These are phyloP conservation scores for Candida cerambycidarum DNA, from an alignment of 805 yeast genomes.

Conservation along the genomic window DNA sequence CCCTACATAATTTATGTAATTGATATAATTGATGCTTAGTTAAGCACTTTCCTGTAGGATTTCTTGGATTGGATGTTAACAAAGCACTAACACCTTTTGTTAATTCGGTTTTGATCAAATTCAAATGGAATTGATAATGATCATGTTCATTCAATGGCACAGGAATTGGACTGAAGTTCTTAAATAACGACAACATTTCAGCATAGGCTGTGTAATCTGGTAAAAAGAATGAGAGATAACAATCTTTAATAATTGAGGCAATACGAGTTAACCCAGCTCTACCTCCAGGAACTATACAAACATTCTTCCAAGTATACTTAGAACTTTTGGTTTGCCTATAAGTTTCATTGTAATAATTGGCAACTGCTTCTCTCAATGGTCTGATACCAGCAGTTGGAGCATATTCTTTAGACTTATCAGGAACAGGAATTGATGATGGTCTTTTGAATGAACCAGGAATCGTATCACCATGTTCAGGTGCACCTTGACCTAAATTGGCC, in stretches of 20 bases:
- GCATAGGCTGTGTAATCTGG: slow-evolving; percentile 69
- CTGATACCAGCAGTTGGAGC: slow-evolving; percentile 61
- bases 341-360: slow-evolving; percentile 53
- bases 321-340: slow-evolving; percentile 49
- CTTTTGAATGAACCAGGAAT: slow-evolving; percentile 57
- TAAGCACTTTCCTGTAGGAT: slow-evolving; percentile 60
- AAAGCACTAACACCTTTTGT: slow-evolving; percentile 58
- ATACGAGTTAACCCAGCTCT: slow-evolving; percentile 62
- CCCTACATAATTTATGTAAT: slow-evolving; percentile 54
- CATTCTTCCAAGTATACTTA: slow-evolving; percentile 60
- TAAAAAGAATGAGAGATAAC: slow-evolving; percentile 57
- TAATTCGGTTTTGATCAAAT: slow-evolving; percentile 51
- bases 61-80: slow-evolving; percentile 60
- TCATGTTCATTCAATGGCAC: slow-evolving; percentile 59
- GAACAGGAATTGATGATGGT: slow-evolving; percentile 48
- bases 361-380: slow-evolving; percentile 57
- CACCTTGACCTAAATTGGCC: slow-evolving; percentile 66
- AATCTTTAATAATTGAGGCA: slow-evolving; percentile 59
- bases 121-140: slow-evolving; percentile 55
- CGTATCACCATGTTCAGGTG: slow-evolving; percentile 61
- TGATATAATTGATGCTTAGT: slow-evolving; percentile 45
- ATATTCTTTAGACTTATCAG: slow-evolving; percentile 52
- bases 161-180: slow-evolving; percentile 63
- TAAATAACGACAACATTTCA: slow-evolving; percentile 61
- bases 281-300: slow-evolving; percentile 65